These are phyloP conservation scores for Euphrasia confusa DNA, from an alignment of 257 asterid species.

Conservation along the genomic window DNA sequence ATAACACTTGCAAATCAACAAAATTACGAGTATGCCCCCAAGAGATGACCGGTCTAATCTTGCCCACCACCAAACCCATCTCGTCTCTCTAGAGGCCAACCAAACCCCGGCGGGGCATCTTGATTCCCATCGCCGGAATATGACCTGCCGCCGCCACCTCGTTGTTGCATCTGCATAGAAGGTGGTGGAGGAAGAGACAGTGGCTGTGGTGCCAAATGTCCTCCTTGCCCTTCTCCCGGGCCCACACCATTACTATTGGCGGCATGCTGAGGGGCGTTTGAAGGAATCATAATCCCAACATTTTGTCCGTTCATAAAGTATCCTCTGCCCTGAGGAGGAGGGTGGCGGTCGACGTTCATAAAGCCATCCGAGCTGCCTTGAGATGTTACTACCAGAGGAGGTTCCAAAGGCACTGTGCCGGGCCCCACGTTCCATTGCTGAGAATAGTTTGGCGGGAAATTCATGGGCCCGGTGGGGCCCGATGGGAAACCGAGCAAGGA, in stretches of 20 bases:
- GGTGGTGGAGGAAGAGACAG: slow-evolving; percentile 53
- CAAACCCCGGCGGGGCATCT: slow-evolving; percentile 70
- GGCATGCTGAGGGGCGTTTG: slow-evolving; percentile 21
- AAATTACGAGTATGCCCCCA: not conserved
- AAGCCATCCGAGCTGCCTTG: slow-evolving; percentile 48
- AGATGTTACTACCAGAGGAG: slow-evolving; percentile 39
- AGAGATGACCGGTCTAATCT: slow-evolving; percentile 32
- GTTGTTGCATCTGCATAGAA: slow-evolving; percentile 36
- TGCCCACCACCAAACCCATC: slow-evolving; percentile 46
- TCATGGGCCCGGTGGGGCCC: slow-evolving; percentile 54
- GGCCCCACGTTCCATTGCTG: slow-evolving; percentile 73
- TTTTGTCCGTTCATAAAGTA: slow-evolving; percentile 45
- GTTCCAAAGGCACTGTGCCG: slow-evolving; percentile 46
- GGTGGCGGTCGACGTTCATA: slow-evolving; percentile 26
- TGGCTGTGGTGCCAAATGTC: slow-evolving; percentile 49
- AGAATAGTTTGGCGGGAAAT: slow-evolving; percentile 56
- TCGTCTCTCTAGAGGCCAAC: slow-evolving; percentile 58
- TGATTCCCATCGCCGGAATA: slow-evolving; percentile 47
- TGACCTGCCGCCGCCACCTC: slow-evolving; percentile 38
- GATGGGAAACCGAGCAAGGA: slow-evolving; percentile 58
- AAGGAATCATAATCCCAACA: slow-evolving; percentile 31
- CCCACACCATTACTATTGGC: slow-evolving; percentile 33
- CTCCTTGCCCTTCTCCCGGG: slow-evolving; percentile 57
- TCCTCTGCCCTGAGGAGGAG: slow-evolving; percentile 46
- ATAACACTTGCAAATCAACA: too few relatives aligned